Evolutionary conservation across 106 monocot species (phyloP), one percentile per base, ranked within the genome.

Genomic region (Dendrobium nobile): DNA sequence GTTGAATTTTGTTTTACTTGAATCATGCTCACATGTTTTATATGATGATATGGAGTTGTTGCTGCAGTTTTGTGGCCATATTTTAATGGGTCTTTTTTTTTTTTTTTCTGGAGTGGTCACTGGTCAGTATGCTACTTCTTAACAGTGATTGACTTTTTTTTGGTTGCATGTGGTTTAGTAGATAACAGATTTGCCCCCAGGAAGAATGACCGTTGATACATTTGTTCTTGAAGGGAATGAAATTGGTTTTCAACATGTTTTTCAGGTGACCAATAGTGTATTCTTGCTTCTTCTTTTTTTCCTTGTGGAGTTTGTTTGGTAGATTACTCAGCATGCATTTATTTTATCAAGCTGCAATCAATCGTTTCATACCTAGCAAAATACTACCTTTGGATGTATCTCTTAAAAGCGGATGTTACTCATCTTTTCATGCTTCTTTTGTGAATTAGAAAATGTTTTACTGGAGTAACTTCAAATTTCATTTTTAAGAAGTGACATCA

Each of bases 181-280:
- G 97, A 98, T 98, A 78, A 98, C 91, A 58, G 97, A 91, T 67
- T 85, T 92, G 75, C 94, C 94, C 41, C 97, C 94, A 5, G 97
- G 97, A 77, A 87, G 97, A 81, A 67, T 81, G 44, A 85, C 92
- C 65, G 82, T 98, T 65, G 87, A 92, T 48, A 95, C 94, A 73
- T 67, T 86, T 80, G 92, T 79, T 79, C 75, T 94, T 58, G 88
- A 94, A 88, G 94, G 94, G 82, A 91, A 98, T 86, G 91, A 92
- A 27, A 51, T 61, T 61, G 92, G 97, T 72, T 92, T 94, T 86
- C 89, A 92, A 79, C 86, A 83, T 64, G 94, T 92, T 11, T 95
- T 86, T 73, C 82, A 95, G 92, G 98, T 94, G 70, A 73, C 3
- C 15, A 51, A 33, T 70, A 67, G 1, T 33, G 15, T 40, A 13